phyloP scores from a whole-genome alignment of 768 basidiomycete genomes.

The Russula griseocarnosa region DNA sequence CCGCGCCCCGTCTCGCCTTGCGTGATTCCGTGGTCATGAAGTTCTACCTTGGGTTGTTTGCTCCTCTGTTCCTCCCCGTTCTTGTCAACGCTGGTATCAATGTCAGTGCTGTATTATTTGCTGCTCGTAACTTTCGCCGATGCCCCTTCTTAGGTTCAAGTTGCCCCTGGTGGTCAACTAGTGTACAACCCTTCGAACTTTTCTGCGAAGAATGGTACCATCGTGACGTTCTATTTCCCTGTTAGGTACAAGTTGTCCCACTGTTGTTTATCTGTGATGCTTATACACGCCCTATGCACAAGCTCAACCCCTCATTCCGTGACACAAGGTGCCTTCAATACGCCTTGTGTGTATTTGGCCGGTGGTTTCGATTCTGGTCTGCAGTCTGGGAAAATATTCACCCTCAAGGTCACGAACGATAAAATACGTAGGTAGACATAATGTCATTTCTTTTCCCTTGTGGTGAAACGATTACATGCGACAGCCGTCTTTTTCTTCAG shows the following conservation, averaged over 20 bases:
- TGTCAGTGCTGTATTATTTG: slow-evolving; percentile 5
- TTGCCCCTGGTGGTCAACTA: slow-evolving; percentile 39
- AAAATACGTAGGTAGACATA: slow-evolving; percentile 40
- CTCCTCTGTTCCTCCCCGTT: slow-evolving; percentile 34
- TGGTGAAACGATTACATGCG: neutral
- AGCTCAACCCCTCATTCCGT: slow-evolving; percentile 31
- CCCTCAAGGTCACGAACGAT: slow-evolving; percentile 47
- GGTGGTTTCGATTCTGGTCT: slow-evolving; percentile 56
- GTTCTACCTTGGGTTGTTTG: slow-evolving; percentile 33
- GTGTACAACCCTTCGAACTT: slow-evolving; percentile 46
- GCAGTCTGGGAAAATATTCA: slow-evolving; percentile 39
- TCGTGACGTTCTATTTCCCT: slow-evolving; percentile 53
- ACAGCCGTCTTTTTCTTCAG: slow-evolving; percentile 59
- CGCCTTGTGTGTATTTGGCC: slow-evolving; percentile 39
- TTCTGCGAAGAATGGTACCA: slow-evolving; percentile 47
- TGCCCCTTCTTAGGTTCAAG: slow-evolving; percentile 40
- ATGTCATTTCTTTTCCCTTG: neutral
- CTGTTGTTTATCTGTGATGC: neutral
- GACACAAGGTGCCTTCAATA: slow-evolving; percentile 33
- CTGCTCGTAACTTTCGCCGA: neutral
- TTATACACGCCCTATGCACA: slow-evolving; percentile 14
- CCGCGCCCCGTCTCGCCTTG: neutral
- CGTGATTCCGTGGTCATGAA: slow-evolving; percentile 30
- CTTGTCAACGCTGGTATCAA: slow-evolving; percentile 36
- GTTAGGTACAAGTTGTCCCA: slow-evolving; percentile 32